Evolutionary conservation across 2,329 filamentous ascomycete genomes (phyloP), one percentile per base, ranked within the genome.

Genomic region (Myriangium duriaei): DNA sequence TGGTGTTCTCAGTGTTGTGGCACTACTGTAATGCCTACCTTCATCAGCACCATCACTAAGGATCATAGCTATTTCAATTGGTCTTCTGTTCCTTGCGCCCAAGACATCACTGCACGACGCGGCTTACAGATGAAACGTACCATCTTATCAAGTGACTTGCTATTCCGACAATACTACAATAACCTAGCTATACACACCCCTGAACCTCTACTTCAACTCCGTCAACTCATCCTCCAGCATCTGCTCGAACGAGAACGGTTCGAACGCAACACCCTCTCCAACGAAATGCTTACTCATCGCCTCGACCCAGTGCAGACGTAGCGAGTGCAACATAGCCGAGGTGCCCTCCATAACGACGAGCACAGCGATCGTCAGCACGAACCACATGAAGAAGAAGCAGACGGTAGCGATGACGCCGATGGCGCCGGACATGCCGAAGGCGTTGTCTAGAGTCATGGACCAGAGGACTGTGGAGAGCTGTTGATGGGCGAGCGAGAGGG

Each of bases 211-310:
- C 47, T 55, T 57, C 46, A 59, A 41, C 42, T 58, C 56, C 29
- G 51, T 51, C 49, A 56, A 47, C 39, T 91, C 83, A 58, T 94
- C 86, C 61, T 94, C 87, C 48, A 95, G 62, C 56, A 93, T 64
- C 24, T 74, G 69, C 63, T 79, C 76, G 60, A 95, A 95, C 46
- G 81, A 91, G 58, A 95, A 94, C 4, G 87, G 87, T 54, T 79
- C 70, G 61, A 95, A 95, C 2, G 85, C 71, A 60, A 63, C 53
- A 44, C 87, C 87, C 42, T 83, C 81, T 53, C 91, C 91, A 57
- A 93, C 79, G 61, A 92, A 92, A 68, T 93, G 88, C 68, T 94
- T 94, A 64, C 84, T 92, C 76, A 95, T 95, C 12, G 87, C 88
- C 62, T 95, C 88, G 45, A 95, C 87, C 87, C 87, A 95, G 51